phyloP scores from a whole-genome alignment of 2,329 filamentous ascomycete genomes.

The Aaosphaeria arxii region DNA sequence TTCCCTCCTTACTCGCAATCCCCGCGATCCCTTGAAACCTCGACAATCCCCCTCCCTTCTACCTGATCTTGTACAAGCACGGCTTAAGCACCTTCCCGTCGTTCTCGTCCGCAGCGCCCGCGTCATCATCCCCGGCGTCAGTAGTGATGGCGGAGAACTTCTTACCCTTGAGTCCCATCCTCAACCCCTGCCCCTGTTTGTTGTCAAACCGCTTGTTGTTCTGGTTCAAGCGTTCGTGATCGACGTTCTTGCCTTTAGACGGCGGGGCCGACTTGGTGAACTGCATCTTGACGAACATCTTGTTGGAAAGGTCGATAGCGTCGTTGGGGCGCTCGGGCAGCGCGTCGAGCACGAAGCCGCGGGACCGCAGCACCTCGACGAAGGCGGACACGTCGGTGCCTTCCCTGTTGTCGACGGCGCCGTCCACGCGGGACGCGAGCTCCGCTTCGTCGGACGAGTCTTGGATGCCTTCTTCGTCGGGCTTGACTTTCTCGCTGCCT shows the following conservation, averaged over 20 bases:
- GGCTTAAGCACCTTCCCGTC: conserved; percentile 77
- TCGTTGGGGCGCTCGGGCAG: conserved; percentile 53
- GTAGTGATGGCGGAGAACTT: conserved; percentile 23
- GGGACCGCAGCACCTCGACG: conserved; percentile 72
- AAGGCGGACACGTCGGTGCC: conserved; percentile 88
- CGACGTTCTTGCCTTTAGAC: conserved; percentile 69
- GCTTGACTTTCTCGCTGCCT: conserved; percentile 42
- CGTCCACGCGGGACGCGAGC: conserved; percentile 64
- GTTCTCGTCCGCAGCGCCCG: conserved; percentile 55
- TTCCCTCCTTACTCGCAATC: too few relatives aligned
- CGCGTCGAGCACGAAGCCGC: conserved; percentile 75
- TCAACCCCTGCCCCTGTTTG: conserved; percentile 36
- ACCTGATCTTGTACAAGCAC: conserved; percentile 89
- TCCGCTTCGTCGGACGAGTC: conserved; percentile 58
- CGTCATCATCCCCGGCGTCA: conserved; percentile 50
- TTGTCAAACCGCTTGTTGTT: too few relatives aligned
- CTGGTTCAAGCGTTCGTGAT: too few relatives aligned
- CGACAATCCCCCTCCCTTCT: conserved; percentile 12
- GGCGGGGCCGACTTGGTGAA: conserved; percentile 81
- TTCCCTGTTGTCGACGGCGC: conserved; percentile 55
- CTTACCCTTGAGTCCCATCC: conserved; percentile 42
- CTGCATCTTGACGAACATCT: conserved; percentile 98
- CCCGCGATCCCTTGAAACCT: too few relatives aligned
- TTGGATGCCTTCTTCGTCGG: conserved; percentile 48
- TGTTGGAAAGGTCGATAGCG: conserved; percentile 80